Percentiles rank a stretch among this genome's conserved stretches.
Conservation (phyloP, 2,329 filamentous ascomycete species). For the Teratosphaeria viscida region DNA sequence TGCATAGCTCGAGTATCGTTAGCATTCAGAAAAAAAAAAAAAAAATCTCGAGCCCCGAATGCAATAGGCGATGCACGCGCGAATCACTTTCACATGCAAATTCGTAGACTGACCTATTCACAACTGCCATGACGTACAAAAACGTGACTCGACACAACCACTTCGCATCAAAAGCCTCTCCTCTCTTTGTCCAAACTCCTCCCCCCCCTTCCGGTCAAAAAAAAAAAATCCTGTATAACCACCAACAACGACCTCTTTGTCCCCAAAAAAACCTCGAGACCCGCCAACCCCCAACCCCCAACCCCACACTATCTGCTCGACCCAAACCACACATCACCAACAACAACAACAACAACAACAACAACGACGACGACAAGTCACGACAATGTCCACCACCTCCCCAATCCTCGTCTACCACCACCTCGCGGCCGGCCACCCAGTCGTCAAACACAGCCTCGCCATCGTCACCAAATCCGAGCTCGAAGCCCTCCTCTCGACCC, state of each 20-base stretch:
- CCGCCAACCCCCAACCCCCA: too few relatives aligned
- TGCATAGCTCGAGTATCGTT: too few relatives aligned
- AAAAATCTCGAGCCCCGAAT: too few relatives aligned
- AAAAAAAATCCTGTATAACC: neutral
- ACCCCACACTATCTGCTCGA: too few relatives aligned
- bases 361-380: too few relatives aligned
- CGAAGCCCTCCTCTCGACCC: slow-evolving; percentile 6
- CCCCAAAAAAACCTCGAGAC: neutral
- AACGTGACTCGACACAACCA: neutral
- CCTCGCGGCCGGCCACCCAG: slow-evolving; percentile 5
- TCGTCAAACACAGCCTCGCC: slow-evolving; percentile 8
- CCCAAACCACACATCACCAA: neutral
- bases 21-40: too few relatives aligned
- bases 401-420: slow-evolving; percentile 19
- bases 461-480: slow-evolving; percentile 7
- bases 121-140: neutral
- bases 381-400: slow-evolving; percentile 3
- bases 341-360: too few relatives aligned
- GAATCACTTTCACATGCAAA: neutral
- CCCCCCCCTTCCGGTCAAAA: neutral
- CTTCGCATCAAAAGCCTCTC: neutral
- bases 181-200: neutral
- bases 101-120: neutral
- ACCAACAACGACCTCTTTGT: neutral
- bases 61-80: too few relatives aligned